Conservation (phyloP, 2,329 filamentous ascomycete species). For the Colletotrichum sp. region DNA sequence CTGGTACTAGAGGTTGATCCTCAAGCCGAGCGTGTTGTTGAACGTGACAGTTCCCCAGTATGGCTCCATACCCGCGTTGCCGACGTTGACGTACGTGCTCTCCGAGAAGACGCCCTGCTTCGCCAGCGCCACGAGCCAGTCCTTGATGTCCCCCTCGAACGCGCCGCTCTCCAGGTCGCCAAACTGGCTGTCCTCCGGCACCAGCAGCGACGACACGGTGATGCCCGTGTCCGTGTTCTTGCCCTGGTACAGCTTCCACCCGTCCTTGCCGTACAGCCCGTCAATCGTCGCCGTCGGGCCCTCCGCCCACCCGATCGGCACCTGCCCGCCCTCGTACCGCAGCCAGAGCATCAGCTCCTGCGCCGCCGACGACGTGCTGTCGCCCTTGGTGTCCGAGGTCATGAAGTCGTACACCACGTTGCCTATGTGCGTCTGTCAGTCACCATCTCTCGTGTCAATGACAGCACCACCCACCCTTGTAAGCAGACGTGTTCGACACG, state of each 20-base stretch:
- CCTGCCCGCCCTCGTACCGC: constrained; percentile 46
- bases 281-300: constrained; percentile 38
- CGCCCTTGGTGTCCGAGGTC: constrained; percentile 45
- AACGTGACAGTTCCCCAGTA: constrained; percentile 27
- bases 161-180: constrained; percentile 26
- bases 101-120: constrained; percentile 39
- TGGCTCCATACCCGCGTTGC: constrained; percentile 40
- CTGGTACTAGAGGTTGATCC: constrained; percentile 23
- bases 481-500: constrained; percentile 41
- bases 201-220: constrained; percentile 42
- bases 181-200: constrained; percentile 37
- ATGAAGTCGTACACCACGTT: constrained; percentile 51
- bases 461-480: constrained; percentile 31
- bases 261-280: constrained; percentile 37
- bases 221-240: constrained; percentile 46
- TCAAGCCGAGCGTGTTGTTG: constrained; percentile 26
- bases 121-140: constrained; percentile 43
- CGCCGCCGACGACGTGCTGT: constrained; percentile 40
- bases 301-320: constrained; percentile 45
- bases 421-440: constrained; percentile 23
- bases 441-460: not conserved
- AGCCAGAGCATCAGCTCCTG: constrained; percentile 52
- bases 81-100: constrained; percentile 46
- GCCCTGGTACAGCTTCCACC: constrained; percentile 47
- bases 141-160: constrained; percentile 44